Conservation (phyloP, 108 stramenopile species). For the Aurantiochytrium sp. region DNA sequence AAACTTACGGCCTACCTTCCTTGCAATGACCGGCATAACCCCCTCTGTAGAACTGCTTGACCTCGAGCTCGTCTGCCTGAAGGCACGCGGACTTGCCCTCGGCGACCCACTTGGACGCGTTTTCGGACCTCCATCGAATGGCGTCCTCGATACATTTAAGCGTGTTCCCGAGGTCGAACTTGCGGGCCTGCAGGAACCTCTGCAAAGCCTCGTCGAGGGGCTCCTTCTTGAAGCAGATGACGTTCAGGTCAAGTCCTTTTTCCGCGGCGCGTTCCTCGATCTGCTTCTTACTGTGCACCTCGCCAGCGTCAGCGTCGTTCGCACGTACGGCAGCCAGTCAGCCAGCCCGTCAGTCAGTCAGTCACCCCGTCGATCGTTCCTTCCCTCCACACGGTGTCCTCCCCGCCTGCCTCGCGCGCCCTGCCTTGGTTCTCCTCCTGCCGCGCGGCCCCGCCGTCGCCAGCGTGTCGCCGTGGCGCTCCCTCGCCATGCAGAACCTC, state of each 20-base stretch:
- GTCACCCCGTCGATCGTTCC: too few relatives aligned
- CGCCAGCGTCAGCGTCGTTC: too few relatives aligned
- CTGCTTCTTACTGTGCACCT: background rate
- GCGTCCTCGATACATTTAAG: background rate
- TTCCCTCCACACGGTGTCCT: too few relatives aligned
- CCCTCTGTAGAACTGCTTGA: slow-evolving; percentile 1
- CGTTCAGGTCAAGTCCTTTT: background rate
- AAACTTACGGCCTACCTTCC: background rate
- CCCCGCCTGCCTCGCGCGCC: too few relatives aligned
- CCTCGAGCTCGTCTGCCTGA: background rate
- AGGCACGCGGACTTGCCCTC: background rate
- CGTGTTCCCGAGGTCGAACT: slow-evolving; percentile 10
- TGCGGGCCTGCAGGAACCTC: slow-evolving; percentile 26
- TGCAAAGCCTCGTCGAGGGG: background rate
- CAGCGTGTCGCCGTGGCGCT: too few relatives aligned
- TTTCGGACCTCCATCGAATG: background rate
- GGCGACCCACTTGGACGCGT: background rate
- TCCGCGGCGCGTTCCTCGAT: background rate
- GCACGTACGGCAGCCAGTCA: too few relatives aligned
- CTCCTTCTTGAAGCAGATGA: slow-evolving; percentile 6
- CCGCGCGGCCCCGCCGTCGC: too few relatives aligned
- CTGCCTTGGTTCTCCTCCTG: too few relatives aligned
- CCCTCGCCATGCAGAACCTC: too few relatives aligned
- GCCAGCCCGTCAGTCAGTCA: too few relatives aligned
- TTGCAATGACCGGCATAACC: background rate